Evolutionary conservation across 768 basidiomycete genomes (phyloP), one percentile per base, ranked within the genome.

Genomic region (Candolleomyces aberdarensis): DNA sequence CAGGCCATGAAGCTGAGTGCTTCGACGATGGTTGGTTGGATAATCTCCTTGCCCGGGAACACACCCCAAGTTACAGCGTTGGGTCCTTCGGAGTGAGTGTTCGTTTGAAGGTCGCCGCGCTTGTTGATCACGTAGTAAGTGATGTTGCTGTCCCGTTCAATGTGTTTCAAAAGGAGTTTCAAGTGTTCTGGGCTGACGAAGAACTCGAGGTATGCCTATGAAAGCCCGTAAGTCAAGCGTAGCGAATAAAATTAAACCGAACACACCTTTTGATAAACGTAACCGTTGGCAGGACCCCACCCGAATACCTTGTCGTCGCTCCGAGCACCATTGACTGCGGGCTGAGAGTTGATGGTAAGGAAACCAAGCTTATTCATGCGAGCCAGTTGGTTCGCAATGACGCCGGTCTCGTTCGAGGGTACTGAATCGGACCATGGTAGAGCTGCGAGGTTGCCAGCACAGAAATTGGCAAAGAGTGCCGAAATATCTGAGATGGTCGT

Each of bases 61-160:
- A 97, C 93, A 64, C 96, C 96, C 96, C 96, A 98, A 1, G 96
- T 98, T 17, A 98, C 94, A n/a, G 96, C 96, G 67, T 97, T 98
- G 29, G 97, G 96, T 2, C 96, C 94, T 55, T 97, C 95, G 2
- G 89, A 92, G 67, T 94, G 91, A 15, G 87, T 95, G 79, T 98
- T 99, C 53, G 97, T 98, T 58, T 89, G 85, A 54, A 99, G 79
- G 72, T 98, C 96, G 44, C 97, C 97, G 46, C 88, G 85, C 73
- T 90, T 93, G 83, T 98, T 98, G 74, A 98, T 96, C 52, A 95
- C 93, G 68, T 98, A 96, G 80, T 98, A 99, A 2, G 95, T 98
- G 69, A 96, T 90, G 66, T 88, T 85, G 62, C 84, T 83, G 68
- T 97, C 93, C 17, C 87, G 85, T 69, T 96, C 92, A 66, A 98